These are phyloP conservation scores for Dimocarpus longan DNA, from an alignment of 345 rosid species.

Conservation along the genomic window DNA sequence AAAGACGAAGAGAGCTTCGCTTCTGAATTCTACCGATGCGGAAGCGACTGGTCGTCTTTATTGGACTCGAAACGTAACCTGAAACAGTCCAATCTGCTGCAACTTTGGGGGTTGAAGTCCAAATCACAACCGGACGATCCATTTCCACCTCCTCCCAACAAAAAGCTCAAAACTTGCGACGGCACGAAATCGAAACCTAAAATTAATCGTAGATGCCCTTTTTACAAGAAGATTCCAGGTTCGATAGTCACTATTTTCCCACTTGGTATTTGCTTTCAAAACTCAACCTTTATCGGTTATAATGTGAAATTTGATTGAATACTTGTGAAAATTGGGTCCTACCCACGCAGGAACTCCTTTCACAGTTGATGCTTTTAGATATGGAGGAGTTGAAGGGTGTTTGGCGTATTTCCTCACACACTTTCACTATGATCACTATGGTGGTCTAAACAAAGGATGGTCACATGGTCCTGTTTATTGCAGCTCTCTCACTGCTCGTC, in stretches of 20 bases:
- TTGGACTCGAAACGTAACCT: slow-evolving; percentile 34
- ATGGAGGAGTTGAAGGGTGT: slow-evolving; percentile 59
- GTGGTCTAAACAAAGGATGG: slow-evolving; percentile 74
- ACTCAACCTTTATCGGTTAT: background rate
- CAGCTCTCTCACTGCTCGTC: slow-evolving; percentile 65
- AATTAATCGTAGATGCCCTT: slow-evolving; percentile 49
- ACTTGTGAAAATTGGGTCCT: background rate
- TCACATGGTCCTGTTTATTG: slow-evolving; percentile 76
- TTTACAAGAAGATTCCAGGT: slow-evolving; percentile 82
- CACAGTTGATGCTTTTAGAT: slow-evolving; percentile 81
- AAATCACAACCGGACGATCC: slow-evolving; percentile 15
- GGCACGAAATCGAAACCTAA: background rate
- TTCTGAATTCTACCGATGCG: slow-evolving; percentile 63
- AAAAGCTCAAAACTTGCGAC: background rate
- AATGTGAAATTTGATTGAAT: background rate
- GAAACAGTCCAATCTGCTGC: slow-evolving; percentile 60
- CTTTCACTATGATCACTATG: slow-evolving; percentile 76
- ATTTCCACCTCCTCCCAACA: slow-evolving; percentile 19
- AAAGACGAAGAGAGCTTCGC: slow-evolving; percentile 50
- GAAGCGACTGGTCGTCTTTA: slow-evolving; percentile 66
- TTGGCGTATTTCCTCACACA: slow-evolving; percentile 83
- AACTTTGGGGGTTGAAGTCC: slow-evolving; percentile 61
- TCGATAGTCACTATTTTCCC: background rate
- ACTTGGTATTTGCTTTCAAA: background rate
- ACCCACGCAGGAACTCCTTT: slow-evolving; percentile 56